These are phyloP conservation scores for Apophysomyces variabilis DNA, from an alignment of 371 early-diverging fungal genomes.

Conservation along the genomic window DNA sequence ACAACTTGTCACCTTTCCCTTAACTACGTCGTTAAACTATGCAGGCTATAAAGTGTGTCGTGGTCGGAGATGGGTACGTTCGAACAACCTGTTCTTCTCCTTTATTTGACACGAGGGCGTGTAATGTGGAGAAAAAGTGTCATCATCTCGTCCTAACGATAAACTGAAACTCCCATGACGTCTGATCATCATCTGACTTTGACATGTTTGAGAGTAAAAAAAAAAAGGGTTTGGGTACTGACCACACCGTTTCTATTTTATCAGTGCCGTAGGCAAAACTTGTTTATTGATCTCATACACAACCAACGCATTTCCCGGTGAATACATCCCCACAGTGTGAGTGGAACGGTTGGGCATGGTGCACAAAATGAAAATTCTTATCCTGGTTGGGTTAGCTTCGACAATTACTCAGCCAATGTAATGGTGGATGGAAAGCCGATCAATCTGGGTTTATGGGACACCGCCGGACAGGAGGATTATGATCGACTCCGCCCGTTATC, in stretches of 20 bases:
- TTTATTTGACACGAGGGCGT: constrained; percentile 8
- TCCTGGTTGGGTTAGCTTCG: constrained; percentile 55
- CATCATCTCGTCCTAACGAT: constrained; percentile 13
- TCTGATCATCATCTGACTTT: constrained; percentile 4
- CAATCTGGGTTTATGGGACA: constrained; percentile 90
- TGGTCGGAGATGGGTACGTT: constrained; percentile 95
- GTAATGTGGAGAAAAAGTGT: constrained; percentile 9
- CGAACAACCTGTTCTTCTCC: constrained; percentile 9
- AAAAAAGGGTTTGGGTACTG: neutral
- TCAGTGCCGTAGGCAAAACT: constrained; percentile 84
- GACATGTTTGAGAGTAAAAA: neutral
- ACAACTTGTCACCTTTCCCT: neutral
- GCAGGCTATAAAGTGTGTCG: constrained; percentile 99
- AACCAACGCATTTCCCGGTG: constrained; percentile 84
- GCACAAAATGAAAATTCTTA: neutral
- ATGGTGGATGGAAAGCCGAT: constrained; percentile 87
- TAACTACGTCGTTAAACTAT: constrained; percentile 43
- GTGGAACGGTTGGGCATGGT: neutral
- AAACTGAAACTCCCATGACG: constrained; percentile 7
- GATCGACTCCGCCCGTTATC: constrained; percentile 83
- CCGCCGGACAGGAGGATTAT: constrained; percentile 91
- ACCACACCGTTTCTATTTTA: constrained; percentile 9
- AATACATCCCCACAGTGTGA: constrained; percentile 82
- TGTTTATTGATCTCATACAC: constrained; percentile 84
- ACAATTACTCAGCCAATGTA: constrained; percentile 85